Evolutionary conservation across 179 eudicot species (phyloP).

Genomic region (Carnegiea gigantea): DNA sequence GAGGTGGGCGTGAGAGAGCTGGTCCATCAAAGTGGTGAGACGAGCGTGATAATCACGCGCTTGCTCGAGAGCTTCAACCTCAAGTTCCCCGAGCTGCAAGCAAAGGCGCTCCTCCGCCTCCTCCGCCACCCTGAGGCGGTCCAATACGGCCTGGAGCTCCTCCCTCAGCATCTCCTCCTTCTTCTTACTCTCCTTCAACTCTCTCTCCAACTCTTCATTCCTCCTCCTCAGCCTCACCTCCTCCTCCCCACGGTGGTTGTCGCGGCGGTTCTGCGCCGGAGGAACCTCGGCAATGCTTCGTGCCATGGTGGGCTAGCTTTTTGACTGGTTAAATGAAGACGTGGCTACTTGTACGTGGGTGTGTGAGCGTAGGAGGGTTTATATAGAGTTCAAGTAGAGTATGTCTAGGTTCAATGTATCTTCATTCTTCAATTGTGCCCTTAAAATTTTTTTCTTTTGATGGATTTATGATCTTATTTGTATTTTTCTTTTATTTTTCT

Average conservation of each 20-base stretch:
- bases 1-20: conserved; percentile 28
- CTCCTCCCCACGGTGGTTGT: too few relatives aligned
- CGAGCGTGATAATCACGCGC: background rate
- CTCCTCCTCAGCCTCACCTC: conserved; percentile 12
- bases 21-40: conserved; percentile 37
- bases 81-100: conserved; percentile 65
- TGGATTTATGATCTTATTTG: background rate
- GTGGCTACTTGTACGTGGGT: background rate
- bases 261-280: too few relatives aligned
- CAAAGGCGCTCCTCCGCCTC: conserved; percentile 81
- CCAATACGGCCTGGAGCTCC: conserved; percentile 35
- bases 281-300: conserved; percentile 24
- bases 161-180: conserved; percentile 57
- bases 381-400: conserved; percentile 4
- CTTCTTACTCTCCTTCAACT: conserved; percentile 40
- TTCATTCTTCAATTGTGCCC: background rate
- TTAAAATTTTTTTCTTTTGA: too few relatives aligned
- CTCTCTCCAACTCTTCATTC: conserved; percentile 63
- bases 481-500: background rate
- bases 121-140: conserved; percentile 58
- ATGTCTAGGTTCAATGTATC: conserved; percentile 45
- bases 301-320: background rate
- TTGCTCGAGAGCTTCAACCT: conserved; percentile 56
- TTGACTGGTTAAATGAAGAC: background rate
- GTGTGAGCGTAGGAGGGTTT: background rate